Conservation (phyloP, 2,329 filamentous ascomycete species). For the Aspergillus hiratsukae region DNA sequence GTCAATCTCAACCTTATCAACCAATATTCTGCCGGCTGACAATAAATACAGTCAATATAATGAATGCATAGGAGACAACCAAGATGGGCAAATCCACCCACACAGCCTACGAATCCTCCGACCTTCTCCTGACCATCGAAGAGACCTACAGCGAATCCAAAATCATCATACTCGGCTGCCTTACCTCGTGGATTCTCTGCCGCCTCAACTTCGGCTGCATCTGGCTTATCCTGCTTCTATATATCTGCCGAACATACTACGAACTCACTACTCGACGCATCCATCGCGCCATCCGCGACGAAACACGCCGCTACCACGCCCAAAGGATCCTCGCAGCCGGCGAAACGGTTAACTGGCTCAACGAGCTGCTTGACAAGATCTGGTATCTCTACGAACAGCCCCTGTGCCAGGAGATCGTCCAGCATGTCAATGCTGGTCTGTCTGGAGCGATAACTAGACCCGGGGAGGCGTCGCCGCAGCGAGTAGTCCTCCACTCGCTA, state of each 20-base stretch:
- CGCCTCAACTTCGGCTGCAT: constrained; percentile 8
- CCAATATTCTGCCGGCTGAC: too few species aligned
- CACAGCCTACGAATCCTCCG: background rate
- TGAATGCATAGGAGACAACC: too few species aligned
- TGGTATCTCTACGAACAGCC: constrained; percentile 14
- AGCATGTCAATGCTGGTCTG: constrained; percentile 11
- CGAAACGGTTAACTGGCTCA: constrained; percentile 13
- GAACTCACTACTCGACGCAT: constrained; percentile 8
- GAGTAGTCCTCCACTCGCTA: constrained; percentile 12
- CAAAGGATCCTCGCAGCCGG: constrained; percentile 5
- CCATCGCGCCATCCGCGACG: constrained; percentile 11
- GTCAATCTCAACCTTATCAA: too few species aligned
- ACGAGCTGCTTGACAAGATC: constrained; percentile 5
- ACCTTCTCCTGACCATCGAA: background rate
- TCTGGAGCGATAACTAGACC: background rate
- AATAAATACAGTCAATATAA: too few species aligned
- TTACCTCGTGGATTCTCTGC: constrained; percentile 11
- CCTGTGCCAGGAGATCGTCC: constrained; percentile 10
- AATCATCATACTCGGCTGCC: constrained; percentile 11
- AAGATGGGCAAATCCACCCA: constrained; percentile 7
- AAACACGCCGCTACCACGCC: constrained; percentile 10
- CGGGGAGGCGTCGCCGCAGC: background rate
- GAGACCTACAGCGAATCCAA: constrained; percentile 15
- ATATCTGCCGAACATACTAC: constrained; percentile 12
- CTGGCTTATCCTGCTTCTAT: constrained; percentile 12